Evolutionary conservation across 352 stramenopile species (phyloP).

Genomic region (Phytopythium sindhum): DNA sequence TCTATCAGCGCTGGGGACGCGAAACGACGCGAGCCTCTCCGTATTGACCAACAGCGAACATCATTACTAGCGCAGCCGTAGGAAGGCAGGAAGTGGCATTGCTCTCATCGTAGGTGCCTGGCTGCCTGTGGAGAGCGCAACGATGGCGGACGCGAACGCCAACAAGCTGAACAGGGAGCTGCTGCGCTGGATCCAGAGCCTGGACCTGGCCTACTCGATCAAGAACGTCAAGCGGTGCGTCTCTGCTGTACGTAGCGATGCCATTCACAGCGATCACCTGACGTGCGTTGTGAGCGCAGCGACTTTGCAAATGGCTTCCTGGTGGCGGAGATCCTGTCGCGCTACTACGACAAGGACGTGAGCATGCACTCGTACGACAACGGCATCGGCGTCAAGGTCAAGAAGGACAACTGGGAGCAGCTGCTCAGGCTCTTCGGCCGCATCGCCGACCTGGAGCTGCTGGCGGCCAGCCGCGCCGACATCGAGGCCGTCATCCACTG

Average conservation of each 20-base stretch:
- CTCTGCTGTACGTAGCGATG: neutral
- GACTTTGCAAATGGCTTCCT: conserved; percentile 91
- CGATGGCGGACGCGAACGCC: conserved; percentile 12
- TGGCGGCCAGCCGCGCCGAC: conserved; percentile 39
- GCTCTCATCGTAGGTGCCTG: too few species aligned
- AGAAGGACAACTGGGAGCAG: conserved; percentile 92
- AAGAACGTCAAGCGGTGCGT: conserved; percentile 91
- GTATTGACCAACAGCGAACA: too few species aligned
- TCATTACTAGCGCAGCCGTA: too few species aligned
- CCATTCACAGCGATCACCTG: neutral
- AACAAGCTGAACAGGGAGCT: conserved; percentile 89
- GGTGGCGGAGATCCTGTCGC: conserved; percentile 89
- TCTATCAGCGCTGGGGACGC: neutral
- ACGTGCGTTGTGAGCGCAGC: conserved; percentile 15
- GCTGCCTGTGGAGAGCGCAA: neutral
- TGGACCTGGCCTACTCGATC: conserved; percentile 92
- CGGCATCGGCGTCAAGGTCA: conserved; percentile 86
- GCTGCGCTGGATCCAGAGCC: conserved; percentile 90
- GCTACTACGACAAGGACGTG: conserved; percentile 92
- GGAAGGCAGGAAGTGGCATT: too few species aligned
- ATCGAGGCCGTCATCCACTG: conserved; percentile 88
- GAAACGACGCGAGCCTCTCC: neutral
- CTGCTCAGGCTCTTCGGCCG: conserved; percentile 78
- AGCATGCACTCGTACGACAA: conserved; percentile 94
- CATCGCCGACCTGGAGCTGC: conserved; percentile 61